Evolutionary conservation across 108 stramenopile genomes (phyloP).

Genomic region (Thalassiosira profunda): DNA sequence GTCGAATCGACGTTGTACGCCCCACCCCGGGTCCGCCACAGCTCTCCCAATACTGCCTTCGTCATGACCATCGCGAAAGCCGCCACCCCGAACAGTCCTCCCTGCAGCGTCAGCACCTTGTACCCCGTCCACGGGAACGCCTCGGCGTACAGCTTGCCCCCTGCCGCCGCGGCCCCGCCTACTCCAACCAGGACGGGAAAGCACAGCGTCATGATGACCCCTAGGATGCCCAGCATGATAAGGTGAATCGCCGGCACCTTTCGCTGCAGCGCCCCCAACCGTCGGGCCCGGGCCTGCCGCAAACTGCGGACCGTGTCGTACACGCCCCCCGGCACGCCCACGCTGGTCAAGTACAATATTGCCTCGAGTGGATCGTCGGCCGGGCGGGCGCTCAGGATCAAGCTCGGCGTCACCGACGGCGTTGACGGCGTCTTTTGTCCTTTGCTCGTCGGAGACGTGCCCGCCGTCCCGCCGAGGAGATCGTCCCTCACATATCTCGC

Average conservation of each 20-base stretch:
- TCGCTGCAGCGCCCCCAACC: conserved; percentile 81
- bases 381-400: conserved; percentile 73
- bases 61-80: conserved; percentile 85
- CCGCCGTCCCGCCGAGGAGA: conserved; percentile 48
- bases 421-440: too few relatives aligned
- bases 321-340: conserved; percentile 85
- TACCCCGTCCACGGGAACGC: too few relatives aligned
- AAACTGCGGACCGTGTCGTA: conserved; percentile 89
- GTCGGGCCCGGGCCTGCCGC: conserved; percentile 80
- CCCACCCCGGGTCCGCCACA: conserved; percentile 80
- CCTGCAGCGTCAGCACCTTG: conserved; percentile 84
- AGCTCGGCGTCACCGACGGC: too few relatives aligned
- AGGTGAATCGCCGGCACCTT: conserved; percentile 84
- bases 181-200: conserved; percentile 88
- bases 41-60: conserved; percentile 76
- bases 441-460: too few relatives aligned
- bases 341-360: conserved; percentile 91
- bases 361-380: conserved; percentile 90
- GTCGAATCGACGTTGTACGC: conserved; percentile 91
- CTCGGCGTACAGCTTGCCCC: too few relatives aligned
- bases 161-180: conserved; percentile 87
- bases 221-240: conserved; percentile 78
- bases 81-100: conserved; percentile 82
- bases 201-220: conserved; percentile 66
- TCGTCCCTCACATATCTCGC: conserved; percentile 76